Evolutionary conservation across 805 yeast species (phyloP), one percentile per base, ranked within the genome.

Genomic region (Tetrapisispora nanseiensis): DNA sequence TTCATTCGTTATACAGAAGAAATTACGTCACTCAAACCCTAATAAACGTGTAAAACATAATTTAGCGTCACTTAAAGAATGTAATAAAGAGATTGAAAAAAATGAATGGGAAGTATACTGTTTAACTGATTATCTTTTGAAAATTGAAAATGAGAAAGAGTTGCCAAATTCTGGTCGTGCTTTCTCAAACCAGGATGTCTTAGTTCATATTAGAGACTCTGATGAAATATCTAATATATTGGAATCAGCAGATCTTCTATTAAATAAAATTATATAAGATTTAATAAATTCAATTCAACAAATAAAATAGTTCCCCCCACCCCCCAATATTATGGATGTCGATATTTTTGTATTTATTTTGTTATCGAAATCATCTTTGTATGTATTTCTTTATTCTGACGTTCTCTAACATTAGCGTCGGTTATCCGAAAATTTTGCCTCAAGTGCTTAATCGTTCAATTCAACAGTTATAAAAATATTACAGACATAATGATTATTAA

Each of bases 1-100:
- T 38, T 59, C 60, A 3, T 68, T 62, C 46, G 56, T 66, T 5
- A 48, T 56, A 15, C 59, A 52, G 30, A 37, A 34, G 10, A 26
- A 27, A n/a, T 6, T 6, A 11, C 12, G 2, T 10, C 10, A 15
- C 2, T 12, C 21, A 2, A 21, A 26, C 3, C 11, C 16, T 1
- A 3, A 6, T 23, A 41, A 41, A 20, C 30, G 28, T 24, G 21
- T 11, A 18, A 41, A 36, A 36, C 10, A 31, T 3, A 27, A 20
- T 41, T 7, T 31, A 36, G 9, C 27, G 13, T 2, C 31, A 6
- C 7, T 33, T 11, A 9, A 4, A 6, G 28, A 26, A n/a, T 33
- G 28, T 16, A 26, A 39, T 12, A 12, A 12, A 26, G 30, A 13
- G 26, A 15, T 21, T n/a, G 20, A 32, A 19, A n/a, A 13, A 4